Conservation (phyloP, 2,329 filamentous ascomycete species). For the Mollisiaceae sp. region DNA sequence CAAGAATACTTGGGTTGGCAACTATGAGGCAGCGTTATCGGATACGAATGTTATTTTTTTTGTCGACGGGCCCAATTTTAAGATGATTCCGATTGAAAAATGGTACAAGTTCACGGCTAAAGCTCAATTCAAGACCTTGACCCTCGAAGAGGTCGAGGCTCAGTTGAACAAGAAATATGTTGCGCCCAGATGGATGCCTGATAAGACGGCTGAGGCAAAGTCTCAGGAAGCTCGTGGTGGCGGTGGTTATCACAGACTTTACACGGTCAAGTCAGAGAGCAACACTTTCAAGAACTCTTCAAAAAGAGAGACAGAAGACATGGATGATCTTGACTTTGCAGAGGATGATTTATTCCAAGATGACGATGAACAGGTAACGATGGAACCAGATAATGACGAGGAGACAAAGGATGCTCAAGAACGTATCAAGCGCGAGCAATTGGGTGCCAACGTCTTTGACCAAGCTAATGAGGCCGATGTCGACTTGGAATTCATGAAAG, state of each 20-base stretch:
- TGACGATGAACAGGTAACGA: conserved; percentile 79
- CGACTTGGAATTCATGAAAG: conserved; percentile 71
- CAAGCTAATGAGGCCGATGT: conserved; percentile 72
- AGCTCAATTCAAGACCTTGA: conserved; percentile 77
- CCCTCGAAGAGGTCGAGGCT: conserved; percentile 84
- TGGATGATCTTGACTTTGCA: conserved; percentile 71
- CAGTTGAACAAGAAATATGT: conserved; percentile 80
- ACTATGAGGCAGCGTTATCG: conserved; percentile 87
- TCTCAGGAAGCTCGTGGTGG: conserved; percentile 61
- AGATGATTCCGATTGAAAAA: conserved; percentile 91
- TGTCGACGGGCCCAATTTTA: conserved; percentile 72
- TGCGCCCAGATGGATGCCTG: conserved; percentile 81
- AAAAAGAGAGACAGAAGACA: conserved; percentile 70
- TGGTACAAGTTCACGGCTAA: conserved; percentile 90
- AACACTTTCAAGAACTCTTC: conserved; percentile 65
- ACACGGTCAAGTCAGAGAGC: conserved; percentile 69
- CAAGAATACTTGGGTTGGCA: conserved; percentile 92
- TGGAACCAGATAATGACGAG: conserved; percentile 82
- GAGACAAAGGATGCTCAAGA: conserved; percentile 75
- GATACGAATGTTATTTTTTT: conserved; percentile 82
- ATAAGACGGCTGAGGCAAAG: conserved; percentile 63
- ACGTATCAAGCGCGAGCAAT: conserved; percentile 77
- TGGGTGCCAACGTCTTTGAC: conserved; percentile 85
- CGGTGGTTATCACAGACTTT: conserved; percentile 54
- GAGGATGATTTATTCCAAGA: conserved; percentile 81